Evolutionary conservation across 805 yeast species (phyloP), one percentile per base, ranked within the genome.

Genomic region (Ogataea nonfermentans): DNA sequence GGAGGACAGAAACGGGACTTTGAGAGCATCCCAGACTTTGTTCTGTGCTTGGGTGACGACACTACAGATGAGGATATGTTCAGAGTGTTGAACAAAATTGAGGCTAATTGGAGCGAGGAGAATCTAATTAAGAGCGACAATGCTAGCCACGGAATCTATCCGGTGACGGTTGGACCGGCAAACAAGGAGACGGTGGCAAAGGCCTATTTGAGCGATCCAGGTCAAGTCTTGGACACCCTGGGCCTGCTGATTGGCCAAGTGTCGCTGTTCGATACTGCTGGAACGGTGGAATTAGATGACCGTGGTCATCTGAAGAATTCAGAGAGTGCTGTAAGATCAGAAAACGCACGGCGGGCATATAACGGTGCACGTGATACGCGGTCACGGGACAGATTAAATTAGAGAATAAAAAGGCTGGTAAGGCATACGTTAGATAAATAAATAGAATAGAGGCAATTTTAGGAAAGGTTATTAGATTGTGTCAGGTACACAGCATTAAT

Each of bases 61-160:
- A 73, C 82, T 29, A 93, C 99, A 0, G 99, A 93, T 62, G 99
- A 93, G 62, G 99, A 93, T 57, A 93, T 93, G 99, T 93, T 93
- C 62, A 73, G 70, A 43, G 82, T 91, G 19, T 68, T 93, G 53
- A 76, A 80, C 41, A 69, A 67, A 2, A 77, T 86, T 49, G 88
- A 83, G 52, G 54, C 58, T 2, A 56, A 62, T 17, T 78, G 84
- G 83, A 65, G 63, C 44, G 59, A 57, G 8, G 59, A 66, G 2
- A 63, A 66, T 6, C 59, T 67, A 27, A 65, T 68, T 2, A 62
- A 61, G 40, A 75, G 79, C 51, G 51, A 59, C n/a, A 69, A 67
- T 52, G 77, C 74, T 22, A 58, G 71, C 32, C 75, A 75, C 59
- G 85, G 91, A 11, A 66, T 89, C 34, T 84, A 79, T 58, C 90